Percentiles rank a stretch among this genome's conserved stretches.
Conservation (phyloP, 208 protist species). For the Trypanosoma theileri region DNA sequence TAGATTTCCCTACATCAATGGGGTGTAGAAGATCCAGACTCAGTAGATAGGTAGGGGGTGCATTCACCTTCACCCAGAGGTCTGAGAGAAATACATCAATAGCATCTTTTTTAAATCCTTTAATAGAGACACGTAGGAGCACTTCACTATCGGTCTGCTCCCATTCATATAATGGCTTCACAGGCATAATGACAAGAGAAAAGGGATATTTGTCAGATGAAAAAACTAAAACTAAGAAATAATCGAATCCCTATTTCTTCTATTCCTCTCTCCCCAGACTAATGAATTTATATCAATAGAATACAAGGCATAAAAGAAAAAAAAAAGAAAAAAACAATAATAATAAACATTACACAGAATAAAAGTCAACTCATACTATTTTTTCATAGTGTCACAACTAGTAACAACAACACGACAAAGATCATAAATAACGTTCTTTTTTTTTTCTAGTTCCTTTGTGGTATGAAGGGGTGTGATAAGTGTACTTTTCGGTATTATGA, state of each 20-base stretch:
- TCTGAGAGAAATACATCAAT: slow-evolving; percentile 87
- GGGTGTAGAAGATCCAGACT: slow-evolving; percentile 82
- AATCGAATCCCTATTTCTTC: neutral
- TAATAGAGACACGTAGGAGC: slow-evolving; percentile 67
- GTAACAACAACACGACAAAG: too few relatives aligned
- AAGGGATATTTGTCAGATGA: neutral
- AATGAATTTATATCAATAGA: too few relatives aligned
- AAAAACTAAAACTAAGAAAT: neutral
- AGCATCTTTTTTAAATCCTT: slow-evolving; percentile 76
- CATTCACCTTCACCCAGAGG: slow-evolving; percentile 86
- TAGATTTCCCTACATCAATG: slow-evolving; percentile 54
- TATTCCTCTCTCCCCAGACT: too few relatives aligned
- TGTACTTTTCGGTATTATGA: too few relatives aligned
- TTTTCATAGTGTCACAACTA: neutral
- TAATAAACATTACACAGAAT: neutral
- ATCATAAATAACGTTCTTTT: too few relatives aligned
- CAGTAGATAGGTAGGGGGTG: slow-evolving; percentile 81
- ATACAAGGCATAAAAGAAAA: neutral
- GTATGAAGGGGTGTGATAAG: too few relatives aligned
- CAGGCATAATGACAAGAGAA: slow-evolving; percentile 55
- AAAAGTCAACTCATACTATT: neutral
- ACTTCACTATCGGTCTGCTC: slow-evolving; percentile 82
- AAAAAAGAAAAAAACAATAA: slow-evolving; percentile 2
- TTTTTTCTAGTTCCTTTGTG: too few relatives aligned
- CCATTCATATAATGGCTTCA: slow-evolving; percentile 85